Conservation (phyloP, 352 stramenopile genomes). For the Globisporangium paddicum region DNA sequence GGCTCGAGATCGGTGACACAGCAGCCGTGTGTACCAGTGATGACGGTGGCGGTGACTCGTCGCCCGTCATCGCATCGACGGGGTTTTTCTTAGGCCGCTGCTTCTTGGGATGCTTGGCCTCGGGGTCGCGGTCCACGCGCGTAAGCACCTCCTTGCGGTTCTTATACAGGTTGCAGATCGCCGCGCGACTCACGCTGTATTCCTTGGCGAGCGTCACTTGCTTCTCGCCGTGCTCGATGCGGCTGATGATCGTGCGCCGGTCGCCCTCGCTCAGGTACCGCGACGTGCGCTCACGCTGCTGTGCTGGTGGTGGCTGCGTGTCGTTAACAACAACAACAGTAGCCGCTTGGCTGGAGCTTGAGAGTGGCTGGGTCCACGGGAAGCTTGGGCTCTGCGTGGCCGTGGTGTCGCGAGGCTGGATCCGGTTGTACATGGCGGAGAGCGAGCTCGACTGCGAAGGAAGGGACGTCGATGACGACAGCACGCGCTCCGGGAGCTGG, state of each 20-base stretch:
- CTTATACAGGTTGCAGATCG: conserved; percentile 59
- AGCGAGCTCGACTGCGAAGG: background rate
- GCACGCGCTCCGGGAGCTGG: background rate
- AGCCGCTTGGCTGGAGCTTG: background rate
- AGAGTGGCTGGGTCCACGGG: background rate
- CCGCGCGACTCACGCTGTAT: conserved; percentile 40
- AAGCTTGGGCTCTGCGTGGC: background rate
- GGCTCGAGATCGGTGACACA: background rate
- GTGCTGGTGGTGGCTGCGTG: background rate
- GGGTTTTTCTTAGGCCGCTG: conserved; percentile 1
- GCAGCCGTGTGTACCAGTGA: background rate
- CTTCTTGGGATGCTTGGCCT: conserved; percentile 20
- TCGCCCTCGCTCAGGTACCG: conserved; percentile 41
- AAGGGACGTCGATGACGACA: background rate
- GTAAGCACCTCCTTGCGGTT: conserved; percentile 42
- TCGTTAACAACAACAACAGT: background rate
- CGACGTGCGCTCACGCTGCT: conserved; percentile 35
- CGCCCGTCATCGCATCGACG: background rate
- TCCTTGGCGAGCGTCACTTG: conserved; percentile 42
- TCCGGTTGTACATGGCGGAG: background rate
- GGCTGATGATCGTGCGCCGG: conserved; percentile 35
- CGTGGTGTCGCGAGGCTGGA: background rate
- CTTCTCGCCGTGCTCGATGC: conserved; percentile 42
- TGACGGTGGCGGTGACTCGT: background rate
- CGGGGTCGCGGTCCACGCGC: conserved; percentile 21